Conservation (phyloP, 306 rosid genomes). For the Ammopiptanthus mongolicus region DNA sequence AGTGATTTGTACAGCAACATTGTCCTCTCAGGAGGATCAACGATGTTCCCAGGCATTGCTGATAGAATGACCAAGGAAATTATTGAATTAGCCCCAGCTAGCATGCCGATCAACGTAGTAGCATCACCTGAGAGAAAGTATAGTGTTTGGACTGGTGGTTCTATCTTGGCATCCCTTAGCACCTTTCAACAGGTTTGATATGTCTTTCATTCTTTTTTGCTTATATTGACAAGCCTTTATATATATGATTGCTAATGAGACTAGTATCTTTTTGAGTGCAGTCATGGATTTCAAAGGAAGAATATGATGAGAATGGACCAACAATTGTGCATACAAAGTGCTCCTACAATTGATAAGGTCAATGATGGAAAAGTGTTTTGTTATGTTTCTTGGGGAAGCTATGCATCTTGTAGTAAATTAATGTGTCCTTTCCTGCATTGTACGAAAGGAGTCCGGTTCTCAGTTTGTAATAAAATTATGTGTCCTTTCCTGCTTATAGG, state of each 20-base stretch:
- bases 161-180: constrained; percentile 76
- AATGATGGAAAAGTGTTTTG: neutral
- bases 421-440: no score
- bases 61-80: constrained; percentile 78
- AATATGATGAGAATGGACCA: constrained; percentile 96
- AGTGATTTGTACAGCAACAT: constrained; percentile 63
- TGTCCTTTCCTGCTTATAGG: no score
- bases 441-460: no score
- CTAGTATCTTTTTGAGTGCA: constrained; percentile 30
- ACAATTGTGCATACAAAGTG: constrained; percentile 46
- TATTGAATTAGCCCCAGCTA: constrained; percentile 61
- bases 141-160: constrained; percentile 81
- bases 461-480: neutral
- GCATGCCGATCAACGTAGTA: constrained; percentile 71
- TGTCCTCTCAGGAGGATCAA: constrained; percentile 77
- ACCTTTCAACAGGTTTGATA: constrained; percentile 66
- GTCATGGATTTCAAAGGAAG: constrained; percentile 99
- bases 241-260: neutral
- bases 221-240: neutral
- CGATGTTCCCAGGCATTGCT: constrained; percentile 72
- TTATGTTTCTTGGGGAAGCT: constrained; percentile 7
- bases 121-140: constrained; percentile 73
- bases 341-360: constrained; percentile 46
- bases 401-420: neutral
- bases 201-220: neutral